These are phyloP conservation scores for Heterobasidion annosum DNA, from an alignment of 1,284 basidiomycete species.

Conservation along the genomic window DNA sequence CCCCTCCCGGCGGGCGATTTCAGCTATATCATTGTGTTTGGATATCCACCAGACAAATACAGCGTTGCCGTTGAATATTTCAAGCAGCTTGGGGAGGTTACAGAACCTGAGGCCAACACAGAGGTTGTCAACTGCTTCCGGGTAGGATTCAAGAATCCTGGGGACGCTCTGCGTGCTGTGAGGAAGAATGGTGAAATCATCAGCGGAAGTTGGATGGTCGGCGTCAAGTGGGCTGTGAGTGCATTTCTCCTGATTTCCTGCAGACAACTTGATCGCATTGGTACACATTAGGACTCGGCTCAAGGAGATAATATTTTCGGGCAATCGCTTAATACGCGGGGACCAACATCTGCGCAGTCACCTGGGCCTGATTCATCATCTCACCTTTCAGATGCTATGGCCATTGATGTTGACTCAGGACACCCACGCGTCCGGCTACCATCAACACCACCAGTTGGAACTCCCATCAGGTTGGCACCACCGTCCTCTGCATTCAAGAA, in stretches of 20 bases:
- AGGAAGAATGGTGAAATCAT: constrained; percentile 73
- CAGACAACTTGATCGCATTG: not conserved
- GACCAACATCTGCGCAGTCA: constrained; percentile 14
- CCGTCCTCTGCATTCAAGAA: constrained; percentile 60
- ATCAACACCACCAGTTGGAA: constrained; percentile 36
- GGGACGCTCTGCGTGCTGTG: constrained; percentile 66
- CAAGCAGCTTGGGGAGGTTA: constrained; percentile 54
- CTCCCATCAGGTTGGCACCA: constrained; percentile 61
- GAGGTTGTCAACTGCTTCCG: constrained; percentile 66
- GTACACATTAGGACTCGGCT: constrained; percentile 38
- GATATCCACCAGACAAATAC: constrained; percentile 68
- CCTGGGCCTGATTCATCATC: constrained; percentile 16
- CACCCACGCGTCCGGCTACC: constrained; percentile 13
- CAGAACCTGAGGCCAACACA: constrained; percentile 50
- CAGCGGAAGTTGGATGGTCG: constrained; percentile 70
- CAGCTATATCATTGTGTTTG: constrained; percentile 62
- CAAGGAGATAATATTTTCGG: constrained; percentile 48
- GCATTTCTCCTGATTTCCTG: not conserved
- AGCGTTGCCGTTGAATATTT: constrained; percentile 63
- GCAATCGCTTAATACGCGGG: constrained; percentile 21
- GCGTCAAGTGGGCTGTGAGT: constrained; percentile 58
- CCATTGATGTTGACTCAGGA: constrained; percentile 28
- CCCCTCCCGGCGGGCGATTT: constrained; percentile 22
- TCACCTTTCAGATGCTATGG: constrained; percentile 26
- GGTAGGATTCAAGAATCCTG: constrained; percentile 59